Base-by-base conservation (phyloP, 2,329 filamentous ascomycete species). In the Fusarium floridanum region DNA sequence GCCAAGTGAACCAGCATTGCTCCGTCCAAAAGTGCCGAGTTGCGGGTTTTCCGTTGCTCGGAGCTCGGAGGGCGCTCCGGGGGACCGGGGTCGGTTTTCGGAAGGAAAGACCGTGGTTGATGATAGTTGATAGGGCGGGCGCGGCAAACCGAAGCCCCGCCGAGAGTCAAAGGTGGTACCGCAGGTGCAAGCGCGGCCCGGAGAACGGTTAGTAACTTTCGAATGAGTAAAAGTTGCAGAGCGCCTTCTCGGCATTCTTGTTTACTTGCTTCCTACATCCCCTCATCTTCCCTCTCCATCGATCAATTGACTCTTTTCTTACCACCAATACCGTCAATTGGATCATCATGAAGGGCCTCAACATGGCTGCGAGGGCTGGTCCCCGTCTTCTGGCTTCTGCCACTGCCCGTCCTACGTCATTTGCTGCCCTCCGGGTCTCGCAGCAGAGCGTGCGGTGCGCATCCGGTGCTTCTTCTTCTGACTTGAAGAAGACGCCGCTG, bases 401-500 rank as follows among this genome's bases (percentile, higher is more conserved):
- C 57, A 61, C 70, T 41, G 45, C 45, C 36, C 76, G 74, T 37
- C 76, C 76, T 53, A 74, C 75, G 68, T 77, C 76, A 65, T 64
- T 71, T 55, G 72, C 67, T 16, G 71, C 66, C 45, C 50, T 77
- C 60, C 53, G 67, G 45, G 22, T 76, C 45, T 73, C 67, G 43
- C 75, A 61, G 66, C 75, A 79, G 71, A 68, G 76, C 63, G 39
- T 73, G 45, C 80, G 81, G 57, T 79, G 73, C 68, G 79, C 80
- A 57, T 82, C 81, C 41, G 73, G 70, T 24, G 75, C 77, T 29
- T 71, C 79, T 17, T 74, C 72, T 8, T 80, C 73, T 41, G 75
- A 82, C 22, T 85, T 89, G 73, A 86, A 83, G 78, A 92, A 88
- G 84, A 97, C 94, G 4, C 91, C 92, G 32, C 87, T 98, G 24